Evolutionary conservation across 2,329 filamentous ascomycete species (phyloP).

Genomic region (Penicillium sp.): DNA sequence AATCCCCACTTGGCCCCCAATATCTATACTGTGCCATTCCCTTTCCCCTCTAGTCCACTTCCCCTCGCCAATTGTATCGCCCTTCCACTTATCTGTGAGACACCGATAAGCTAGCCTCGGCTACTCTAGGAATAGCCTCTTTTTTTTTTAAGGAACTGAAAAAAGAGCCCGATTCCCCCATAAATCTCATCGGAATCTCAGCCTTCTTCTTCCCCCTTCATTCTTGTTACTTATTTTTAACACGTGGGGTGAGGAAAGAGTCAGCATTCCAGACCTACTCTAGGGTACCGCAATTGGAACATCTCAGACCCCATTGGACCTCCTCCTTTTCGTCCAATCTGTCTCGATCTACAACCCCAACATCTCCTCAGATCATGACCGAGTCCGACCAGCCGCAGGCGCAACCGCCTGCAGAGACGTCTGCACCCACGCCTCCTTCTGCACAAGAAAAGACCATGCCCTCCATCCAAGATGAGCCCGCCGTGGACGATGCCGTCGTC

Average conservation of each 20-base stretch:
- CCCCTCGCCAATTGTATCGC: not conserved
- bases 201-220: no score
- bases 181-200: no score
- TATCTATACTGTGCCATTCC: not conserved
- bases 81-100: conserved; percentile 15
- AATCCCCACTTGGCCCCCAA: no score
- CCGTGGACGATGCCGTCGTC: conserved; percentile 23
- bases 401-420: conserved; percentile 15
- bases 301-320: no score
- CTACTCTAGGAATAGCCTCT: conserved; percentile 4
- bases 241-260: no score
- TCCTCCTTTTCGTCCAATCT: not conserved
- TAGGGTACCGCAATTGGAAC: no score
- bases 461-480: conserved; percentile 17
- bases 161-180: no score
- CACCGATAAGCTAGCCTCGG: conserved; percentile 17
- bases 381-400: conserved; percentile 18
- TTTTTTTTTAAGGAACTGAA: not conserved
- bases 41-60: not conserved
- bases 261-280: no score
- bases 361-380: conserved; percentile 17
- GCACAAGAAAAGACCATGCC: conserved; percentile 24
- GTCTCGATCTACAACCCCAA: not conserved
- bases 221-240: no score
- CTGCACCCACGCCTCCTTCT: conserved; percentile 31